phyloP scores from a whole-genome alignment of 179 eudicot species.

The Nepenthes alata region DNA sequence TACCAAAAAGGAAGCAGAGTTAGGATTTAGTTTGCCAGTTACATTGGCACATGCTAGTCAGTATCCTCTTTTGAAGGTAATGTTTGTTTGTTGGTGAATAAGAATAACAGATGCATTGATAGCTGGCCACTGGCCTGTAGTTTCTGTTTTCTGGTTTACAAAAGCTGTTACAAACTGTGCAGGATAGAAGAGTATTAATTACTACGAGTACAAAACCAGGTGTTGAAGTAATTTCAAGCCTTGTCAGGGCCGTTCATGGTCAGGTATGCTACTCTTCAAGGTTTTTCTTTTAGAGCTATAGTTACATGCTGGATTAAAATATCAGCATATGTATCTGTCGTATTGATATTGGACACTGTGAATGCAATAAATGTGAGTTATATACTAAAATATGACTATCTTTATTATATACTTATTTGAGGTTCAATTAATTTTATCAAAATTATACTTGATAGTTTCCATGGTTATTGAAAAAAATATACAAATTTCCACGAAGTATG shows the following conservation, averaged over 20 bases:
- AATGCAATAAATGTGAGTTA: too few relatives aligned
- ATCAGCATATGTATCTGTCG: too few relatives aligned
- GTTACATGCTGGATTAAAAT: too few relatives aligned
- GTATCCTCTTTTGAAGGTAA: constrained; percentile 68
- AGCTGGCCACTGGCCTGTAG: not conserved
- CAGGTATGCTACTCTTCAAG: constrained; percentile 36
- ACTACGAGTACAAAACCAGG: constrained; percentile 86
- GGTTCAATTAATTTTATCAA: too few relatives aligned
- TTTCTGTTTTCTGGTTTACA: not conserved
- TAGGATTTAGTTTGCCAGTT: constrained; percentile 68
- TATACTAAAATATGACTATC: too few relatives aligned
- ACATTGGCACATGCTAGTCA: constrained; percentile 61
- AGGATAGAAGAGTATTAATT: constrained; percentile 64
- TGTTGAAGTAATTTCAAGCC: constrained; percentile 52
- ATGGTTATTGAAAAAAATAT: too few relatives aligned
- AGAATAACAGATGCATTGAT: too few relatives aligned
- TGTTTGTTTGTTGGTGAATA: not conserved
- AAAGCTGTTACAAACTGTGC: constrained; percentile 12
- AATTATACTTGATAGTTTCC: too few relatives aligned
- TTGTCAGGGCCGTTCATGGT: constrained; percentile 87
- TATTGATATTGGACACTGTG: not conserved
- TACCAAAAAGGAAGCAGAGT: constrained; percentile 70
- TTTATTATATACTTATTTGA: too few relatives aligned
- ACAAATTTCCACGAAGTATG: too few relatives aligned
- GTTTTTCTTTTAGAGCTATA: not conserved